These are phyloP conservation scores for Beauveria australis DNA, from an alignment of 2,329 filamentous ascomycete genomes.

Conservation along the genomic window DNA sequence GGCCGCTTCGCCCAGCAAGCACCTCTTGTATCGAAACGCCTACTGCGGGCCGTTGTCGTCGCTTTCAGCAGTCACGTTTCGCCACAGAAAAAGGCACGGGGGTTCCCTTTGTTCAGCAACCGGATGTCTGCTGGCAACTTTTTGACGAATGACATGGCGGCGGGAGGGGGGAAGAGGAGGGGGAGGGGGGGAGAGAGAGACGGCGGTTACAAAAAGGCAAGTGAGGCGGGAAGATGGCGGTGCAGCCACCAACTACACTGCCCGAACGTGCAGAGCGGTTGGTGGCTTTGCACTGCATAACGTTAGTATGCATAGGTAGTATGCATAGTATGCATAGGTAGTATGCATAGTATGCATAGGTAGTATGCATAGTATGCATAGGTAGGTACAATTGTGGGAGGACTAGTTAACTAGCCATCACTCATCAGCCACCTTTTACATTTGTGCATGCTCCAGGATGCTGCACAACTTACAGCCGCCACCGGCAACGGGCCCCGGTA, in stretches of 20 bases:
- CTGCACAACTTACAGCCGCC: no score
- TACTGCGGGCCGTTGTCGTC: no score
- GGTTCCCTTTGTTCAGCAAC: background rate
- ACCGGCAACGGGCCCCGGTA: no score
- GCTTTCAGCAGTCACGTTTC: no score
- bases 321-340: no score
- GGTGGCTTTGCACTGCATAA: background rate
- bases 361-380: no score
- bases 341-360: no score
- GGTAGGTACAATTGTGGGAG: background rate
- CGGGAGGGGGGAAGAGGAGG: no score
- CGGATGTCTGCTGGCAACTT: background rate
- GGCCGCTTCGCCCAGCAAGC: background rate
- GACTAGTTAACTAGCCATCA: background rate
- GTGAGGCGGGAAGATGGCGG: conserved; percentile 3
- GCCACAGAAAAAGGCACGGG: no score
- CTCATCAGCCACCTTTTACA: background rate
- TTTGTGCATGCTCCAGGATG: background rate
- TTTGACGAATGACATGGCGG: no score
- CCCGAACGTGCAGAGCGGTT: background rate
- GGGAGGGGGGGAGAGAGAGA: background rate
- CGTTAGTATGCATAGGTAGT: no score
- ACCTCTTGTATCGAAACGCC: background rate
- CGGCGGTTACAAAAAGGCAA: background rate
- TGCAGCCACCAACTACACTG: background rate